A percentile compares a stretch with the other conserved stretches of the same genome.
These are phyloP conservation scores for Epithemia pelagica DNA, from an alignment of 108 stramenopile species.

Conservation along the genomic window DNA sequence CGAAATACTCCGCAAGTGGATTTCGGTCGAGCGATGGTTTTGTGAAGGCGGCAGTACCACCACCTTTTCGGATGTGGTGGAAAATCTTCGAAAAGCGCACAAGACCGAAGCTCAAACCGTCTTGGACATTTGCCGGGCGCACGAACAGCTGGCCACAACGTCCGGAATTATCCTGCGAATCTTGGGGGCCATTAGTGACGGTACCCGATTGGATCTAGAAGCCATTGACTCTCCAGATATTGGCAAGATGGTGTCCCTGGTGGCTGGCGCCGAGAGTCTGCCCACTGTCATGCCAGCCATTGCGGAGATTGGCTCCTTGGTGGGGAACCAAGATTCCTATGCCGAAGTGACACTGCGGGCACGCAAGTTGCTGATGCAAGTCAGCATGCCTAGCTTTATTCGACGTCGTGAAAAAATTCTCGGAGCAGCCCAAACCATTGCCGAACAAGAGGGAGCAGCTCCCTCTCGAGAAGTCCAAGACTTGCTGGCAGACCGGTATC, in stretches of 20 bases:
- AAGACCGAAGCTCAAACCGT: conserved; percentile 56
- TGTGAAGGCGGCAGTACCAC: conserved; percentile 44
- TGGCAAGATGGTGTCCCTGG: conserved; percentile 47
- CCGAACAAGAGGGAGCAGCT: conserved; percentile 23
- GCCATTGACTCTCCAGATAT: conserved; percentile 29
- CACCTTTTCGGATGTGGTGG: conserved; percentile 85
- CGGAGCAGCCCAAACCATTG: conserved; percentile 42
- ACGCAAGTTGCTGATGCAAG: conserved; percentile 85
- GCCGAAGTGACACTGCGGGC: conserved; percentile 73
- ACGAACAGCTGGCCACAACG: conserved; percentile 72
- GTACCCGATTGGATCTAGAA: conserved; percentile 40
- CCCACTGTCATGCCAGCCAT: conserved; percentile 76
- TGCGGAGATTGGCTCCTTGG: conserved; percentile 88
- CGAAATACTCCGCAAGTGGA: conserved; percentile 71
- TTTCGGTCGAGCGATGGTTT: conserved; percentile 82
- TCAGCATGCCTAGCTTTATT: conserved; percentile 85
- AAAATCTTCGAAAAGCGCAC: conserved; percentile 79
- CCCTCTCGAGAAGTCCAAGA: conserved; percentile 39
- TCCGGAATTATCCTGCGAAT: conserved; percentile 66
- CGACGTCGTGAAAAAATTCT: conserved; percentile 56
- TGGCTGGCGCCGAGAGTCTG: conserved; percentile 71
- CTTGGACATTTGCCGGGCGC: conserved; percentile 74
- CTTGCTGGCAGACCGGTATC: conserved; percentile 68
- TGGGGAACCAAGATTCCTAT: conserved; percentile 59
- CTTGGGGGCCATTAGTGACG: conserved; percentile 80